Evolutionary conservation across 2,329 filamentous ascomycete genomes (phyloP).

Genomic region (Didymella pomorum): DNA sequence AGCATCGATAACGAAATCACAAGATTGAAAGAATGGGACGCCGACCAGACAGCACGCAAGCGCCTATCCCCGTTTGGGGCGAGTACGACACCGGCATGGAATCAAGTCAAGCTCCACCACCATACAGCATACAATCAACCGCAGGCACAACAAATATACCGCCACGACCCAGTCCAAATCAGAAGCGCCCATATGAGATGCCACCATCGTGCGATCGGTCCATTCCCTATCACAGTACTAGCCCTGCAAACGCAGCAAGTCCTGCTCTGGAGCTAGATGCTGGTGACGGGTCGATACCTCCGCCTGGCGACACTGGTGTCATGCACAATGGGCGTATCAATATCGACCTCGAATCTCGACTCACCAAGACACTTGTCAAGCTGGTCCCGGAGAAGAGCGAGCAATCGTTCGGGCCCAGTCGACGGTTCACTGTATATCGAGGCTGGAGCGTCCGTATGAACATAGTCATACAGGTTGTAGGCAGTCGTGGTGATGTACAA

Average conservation of each 20-base stretch:
- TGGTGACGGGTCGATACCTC: constrained; percentile 13
- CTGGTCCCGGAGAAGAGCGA: constrained; percentile 27
- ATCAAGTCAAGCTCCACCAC: constrained; percentile 7
- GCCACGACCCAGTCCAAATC: neutral
- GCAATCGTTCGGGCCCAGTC: constrained; percentile 13
- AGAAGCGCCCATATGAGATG: neutral
- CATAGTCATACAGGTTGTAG: constrained; percentile 64
- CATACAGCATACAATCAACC: constrained; percentile 2
- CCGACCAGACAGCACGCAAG: constrained; percentile 7
- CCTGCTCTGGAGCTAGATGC: constrained; percentile 3
- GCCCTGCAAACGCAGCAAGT: neutral
- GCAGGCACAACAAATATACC: neutral
- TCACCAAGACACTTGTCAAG: constrained; percentile 30
- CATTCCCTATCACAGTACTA: neutral
- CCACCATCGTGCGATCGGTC: neutral
- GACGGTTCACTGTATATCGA: constrained; percentile 11
- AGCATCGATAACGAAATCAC: neutral
- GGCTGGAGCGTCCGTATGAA: constrained; percentile 49
- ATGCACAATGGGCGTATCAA: constrained; percentile 37
- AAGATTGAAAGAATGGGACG: neutral
- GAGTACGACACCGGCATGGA: constrained; percentile 10
- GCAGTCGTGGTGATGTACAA: constrained; percentile 64
- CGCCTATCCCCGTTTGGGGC: constrained; percentile 10
- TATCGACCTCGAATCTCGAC: constrained; percentile 36
- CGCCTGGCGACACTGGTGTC: constrained; percentile 24